These are phyloP conservation scores for sorghum (Sorghum bicolor) DNA, from an alignment of 176 grass and related monocot species.

Conservation along the genomic window DNA sequence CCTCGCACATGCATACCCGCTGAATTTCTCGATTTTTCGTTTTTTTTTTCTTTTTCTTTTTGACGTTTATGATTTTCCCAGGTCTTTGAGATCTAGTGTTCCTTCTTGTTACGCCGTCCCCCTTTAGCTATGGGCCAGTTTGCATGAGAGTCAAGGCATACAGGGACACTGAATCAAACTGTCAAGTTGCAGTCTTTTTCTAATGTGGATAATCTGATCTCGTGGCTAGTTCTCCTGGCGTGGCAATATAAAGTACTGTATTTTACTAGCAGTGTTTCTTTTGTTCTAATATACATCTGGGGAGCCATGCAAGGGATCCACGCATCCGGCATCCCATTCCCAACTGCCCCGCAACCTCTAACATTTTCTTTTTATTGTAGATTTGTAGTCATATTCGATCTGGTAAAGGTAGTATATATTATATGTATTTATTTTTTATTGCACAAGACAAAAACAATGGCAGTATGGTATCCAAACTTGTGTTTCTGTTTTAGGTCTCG, in stretches of 20 bases:
- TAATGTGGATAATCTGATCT: background rate
- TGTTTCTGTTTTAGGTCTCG: too few relatives aligned
- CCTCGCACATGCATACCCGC: constrained; percentile 11
- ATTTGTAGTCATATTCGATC: too few relatives aligned
- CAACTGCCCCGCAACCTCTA: too few relatives aligned
- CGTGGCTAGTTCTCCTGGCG: background rate
- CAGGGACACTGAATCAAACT: background rate
- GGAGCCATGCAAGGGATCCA: too few relatives aligned
- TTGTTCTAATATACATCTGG: too few relatives aligned
- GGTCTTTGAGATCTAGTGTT: background rate
- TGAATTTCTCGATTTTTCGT: background rate
- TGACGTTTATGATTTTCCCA: background rate
- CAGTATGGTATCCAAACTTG: too few relatives aligned
- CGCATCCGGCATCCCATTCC: too few relatives aligned
- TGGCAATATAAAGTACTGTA: background rate
- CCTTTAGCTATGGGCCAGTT: background rate
- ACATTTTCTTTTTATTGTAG: too few relatives aligned
- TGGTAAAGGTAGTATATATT: too few relatives aligned
- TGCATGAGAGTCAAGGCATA: background rate
- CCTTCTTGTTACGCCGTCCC: background rate
- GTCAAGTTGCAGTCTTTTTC: background rate
- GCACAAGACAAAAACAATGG: too few relatives aligned
- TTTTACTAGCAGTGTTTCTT: too few relatives aligned
- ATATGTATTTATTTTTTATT: too few relatives aligned
- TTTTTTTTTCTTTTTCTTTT: background rate